Conservation (phyloP, 169 alveolate genomes). For the Cryptosporidium bovis region DNA sequence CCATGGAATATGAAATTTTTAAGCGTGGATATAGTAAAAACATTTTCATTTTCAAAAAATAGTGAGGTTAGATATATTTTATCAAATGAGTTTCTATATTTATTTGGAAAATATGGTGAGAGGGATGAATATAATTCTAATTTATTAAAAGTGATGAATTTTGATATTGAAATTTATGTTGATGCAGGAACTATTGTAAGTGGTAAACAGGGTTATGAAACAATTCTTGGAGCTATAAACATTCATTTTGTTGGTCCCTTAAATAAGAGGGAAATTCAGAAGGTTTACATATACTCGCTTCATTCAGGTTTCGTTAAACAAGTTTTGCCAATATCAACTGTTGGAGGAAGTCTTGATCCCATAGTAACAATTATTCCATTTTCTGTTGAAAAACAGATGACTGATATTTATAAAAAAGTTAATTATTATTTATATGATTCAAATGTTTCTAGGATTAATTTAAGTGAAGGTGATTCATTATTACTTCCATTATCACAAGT, state of each 20-base stretch:
- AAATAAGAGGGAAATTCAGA: background rate
- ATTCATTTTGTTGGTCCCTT: constrained; percentile 10
- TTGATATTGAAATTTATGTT: constrained; percentile 46
- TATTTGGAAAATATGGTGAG: constrained; percentile 5
- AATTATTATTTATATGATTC: background rate
- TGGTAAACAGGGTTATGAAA: constrained; percentile 21
- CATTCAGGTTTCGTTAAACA: constrained; percentile 30
- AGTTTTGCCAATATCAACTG: constrained; percentile 29
- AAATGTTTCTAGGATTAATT: background rate
- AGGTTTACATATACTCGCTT: constrained; percentile 12
- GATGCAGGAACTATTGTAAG: constrained; percentile 33
- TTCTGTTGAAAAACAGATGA: background rate
- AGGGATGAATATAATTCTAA: background rate
- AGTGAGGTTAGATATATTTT: constrained; percentile 27
- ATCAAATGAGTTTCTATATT: constrained; percentile 12
- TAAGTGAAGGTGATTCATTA: constrained; percentile 9
- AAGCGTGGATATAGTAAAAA: constrained; percentile 20
- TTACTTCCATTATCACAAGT: constrained; percentile 31
- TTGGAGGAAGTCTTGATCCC: constrained; percentile 41
- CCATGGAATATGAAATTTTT: constrained; percentile 68
- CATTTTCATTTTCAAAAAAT: background rate
- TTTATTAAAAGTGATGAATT: constrained; percentile 9
- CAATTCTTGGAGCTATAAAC: constrained; percentile 27
- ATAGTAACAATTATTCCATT: constrained; percentile 7
- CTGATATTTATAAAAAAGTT: background rate